Conservation (phyloP, 495 filamentous ascomycete genomes). For the Xylaria scruposa region DNA sequence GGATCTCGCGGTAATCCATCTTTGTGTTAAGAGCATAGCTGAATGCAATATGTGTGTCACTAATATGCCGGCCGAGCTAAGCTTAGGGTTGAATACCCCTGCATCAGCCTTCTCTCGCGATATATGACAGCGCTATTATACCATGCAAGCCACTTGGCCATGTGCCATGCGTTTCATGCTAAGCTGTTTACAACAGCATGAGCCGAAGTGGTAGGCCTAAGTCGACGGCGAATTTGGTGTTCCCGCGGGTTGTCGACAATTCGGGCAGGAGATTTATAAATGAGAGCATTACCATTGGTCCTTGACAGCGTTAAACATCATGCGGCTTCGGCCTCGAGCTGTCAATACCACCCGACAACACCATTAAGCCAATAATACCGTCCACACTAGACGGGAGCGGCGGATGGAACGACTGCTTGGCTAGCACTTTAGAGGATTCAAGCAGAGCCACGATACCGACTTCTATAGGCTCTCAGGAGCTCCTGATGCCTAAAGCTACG, state of each 20-base stretch:
- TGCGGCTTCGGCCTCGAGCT: not conserved
- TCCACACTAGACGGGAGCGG: not conserved
- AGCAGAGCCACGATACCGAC: conserved; percentile 1
- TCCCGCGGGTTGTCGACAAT: conserved; percentile 10
- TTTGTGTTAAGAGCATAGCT: conserved; percentile 10
- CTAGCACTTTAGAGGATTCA: not conserved
- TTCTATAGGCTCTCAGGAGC: not conserved
- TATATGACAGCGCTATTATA: conserved; percentile 16
- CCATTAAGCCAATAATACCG: not conserved
- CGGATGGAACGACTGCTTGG: not conserved
- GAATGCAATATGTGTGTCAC: not conserved
- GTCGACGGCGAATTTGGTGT: not conserved
- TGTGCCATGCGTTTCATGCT: conserved; percentile 18
- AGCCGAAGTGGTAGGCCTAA: not conserved
- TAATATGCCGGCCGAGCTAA: not conserved
- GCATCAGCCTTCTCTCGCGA: conserved; percentile 11
- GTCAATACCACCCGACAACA: not conserved
- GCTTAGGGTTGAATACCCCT: not conserved
- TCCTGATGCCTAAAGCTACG: not conserved
- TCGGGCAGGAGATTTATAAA: conserved; percentile 20
- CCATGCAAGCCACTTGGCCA: conserved; percentile 11
- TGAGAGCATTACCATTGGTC: conserved; percentile 9
- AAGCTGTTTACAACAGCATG: not conserved
- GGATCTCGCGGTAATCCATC: not conserved
- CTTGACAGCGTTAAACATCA: not conserved